Percentiles rank a stretch among this genome's conserved stretches.
phyloP scores from a whole-genome alignment of 306 rosid genomes.

The Cicer pinnatifidum region DNA sequence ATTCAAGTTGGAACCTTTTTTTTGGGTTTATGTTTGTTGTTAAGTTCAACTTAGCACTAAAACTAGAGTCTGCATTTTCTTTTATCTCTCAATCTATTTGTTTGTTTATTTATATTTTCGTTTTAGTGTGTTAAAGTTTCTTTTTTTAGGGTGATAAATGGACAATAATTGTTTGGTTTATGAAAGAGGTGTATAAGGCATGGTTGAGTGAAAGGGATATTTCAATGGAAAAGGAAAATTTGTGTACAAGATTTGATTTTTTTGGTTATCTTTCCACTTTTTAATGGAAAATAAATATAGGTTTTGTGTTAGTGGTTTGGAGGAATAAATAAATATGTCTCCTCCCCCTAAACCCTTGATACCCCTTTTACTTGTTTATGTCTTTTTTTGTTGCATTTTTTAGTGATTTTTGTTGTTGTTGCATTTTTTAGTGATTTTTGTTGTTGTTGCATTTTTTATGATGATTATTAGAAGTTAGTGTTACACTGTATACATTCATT shows the following conservation, averaged over 20 bases:
- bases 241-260: slow-evolving; percentile 43
- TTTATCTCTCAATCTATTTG: not conserved
- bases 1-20: slow-evolving; percentile 38
- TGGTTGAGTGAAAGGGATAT: slow-evolving; percentile 26
- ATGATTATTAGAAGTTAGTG: slow-evolving; percentile 13
- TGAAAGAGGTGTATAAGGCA: slow-evolving; percentile 27
- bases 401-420: not conserved
- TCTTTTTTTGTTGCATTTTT: not conserved
- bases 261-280: slow-evolving; percentile 20
- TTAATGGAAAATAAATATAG: slow-evolving; percentile 13
- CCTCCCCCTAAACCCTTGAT: not conserved
- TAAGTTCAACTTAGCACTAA: slow-evolving; percentile 12
- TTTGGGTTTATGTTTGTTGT: slow-evolving; percentile 31
- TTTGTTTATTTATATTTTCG: not conserved
- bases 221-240: slow-evolving; percentile 31
- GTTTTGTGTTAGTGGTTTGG: slow-evolving; percentile 24
- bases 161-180: slow-evolving; percentile 24
- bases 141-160: slow-evolving; percentile 33
- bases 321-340: slow-evolving; percentile 28
- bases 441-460: slow-evolving; percentile 5
- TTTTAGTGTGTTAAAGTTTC: slow-evolving; percentile 24
- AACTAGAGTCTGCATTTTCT: slow-evolving; percentile 7
- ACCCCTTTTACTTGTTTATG: slow-evolving; percentile 29
- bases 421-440: not conserved
- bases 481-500: slow-evolving; percentile 19